Conservation (phyloP, 192 early-diverging fungal species). For the Coemansia sp. region DNA sequence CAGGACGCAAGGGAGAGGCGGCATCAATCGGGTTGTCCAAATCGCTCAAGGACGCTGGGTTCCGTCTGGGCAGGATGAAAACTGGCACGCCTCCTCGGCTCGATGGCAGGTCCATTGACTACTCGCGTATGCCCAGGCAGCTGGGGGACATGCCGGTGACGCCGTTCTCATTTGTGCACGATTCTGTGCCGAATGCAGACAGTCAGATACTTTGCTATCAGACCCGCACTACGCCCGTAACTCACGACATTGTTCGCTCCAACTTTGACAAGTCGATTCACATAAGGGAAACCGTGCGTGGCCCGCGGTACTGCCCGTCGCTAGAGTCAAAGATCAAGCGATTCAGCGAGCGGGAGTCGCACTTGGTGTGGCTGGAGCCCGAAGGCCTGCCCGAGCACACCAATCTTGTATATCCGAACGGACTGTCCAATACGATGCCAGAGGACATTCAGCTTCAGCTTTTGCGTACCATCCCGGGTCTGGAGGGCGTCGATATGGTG, state of each 20-base stretch:
- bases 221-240: slow-evolving; percentile 65
- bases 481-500: slow-evolving; percentile 72
- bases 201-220: slow-evolving; percentile 72
- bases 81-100: slow-evolving; percentile 81
- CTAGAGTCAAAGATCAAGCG: slow-evolving; percentile 78
- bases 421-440: slow-evolving; percentile 81
- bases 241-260: slow-evolving; percentile 65
- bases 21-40: slow-evolving; percentile 74
- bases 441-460: slow-evolving; percentile 70
- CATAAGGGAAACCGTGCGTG: slow-evolving; percentile 79
- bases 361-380: slow-evolving; percentile 78
- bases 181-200: slow-evolving; percentile 64
- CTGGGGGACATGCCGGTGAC: slow-evolving; percentile 66
- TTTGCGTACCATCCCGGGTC: slow-evolving; percentile 67
- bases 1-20: slow-evolving; percentile 70
- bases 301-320: slow-evolving; percentile 80
- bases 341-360: slow-evolving; percentile 63
- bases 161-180: slow-evolving; percentile 76
- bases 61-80: slow-evolving; percentile 74
- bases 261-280: slow-evolving; percentile 79
- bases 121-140: slow-evolving; percentile 60
- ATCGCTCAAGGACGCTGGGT: slow-evolving; percentile 69
- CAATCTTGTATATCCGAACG: slow-evolving; percentile 71
- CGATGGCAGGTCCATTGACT: slow-evolving; percentile 74
- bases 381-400: slow-evolving; percentile 70